Conservation (phyloP, 108 stramenopile species). For the Aurantiochytrium sp. region DNA sequence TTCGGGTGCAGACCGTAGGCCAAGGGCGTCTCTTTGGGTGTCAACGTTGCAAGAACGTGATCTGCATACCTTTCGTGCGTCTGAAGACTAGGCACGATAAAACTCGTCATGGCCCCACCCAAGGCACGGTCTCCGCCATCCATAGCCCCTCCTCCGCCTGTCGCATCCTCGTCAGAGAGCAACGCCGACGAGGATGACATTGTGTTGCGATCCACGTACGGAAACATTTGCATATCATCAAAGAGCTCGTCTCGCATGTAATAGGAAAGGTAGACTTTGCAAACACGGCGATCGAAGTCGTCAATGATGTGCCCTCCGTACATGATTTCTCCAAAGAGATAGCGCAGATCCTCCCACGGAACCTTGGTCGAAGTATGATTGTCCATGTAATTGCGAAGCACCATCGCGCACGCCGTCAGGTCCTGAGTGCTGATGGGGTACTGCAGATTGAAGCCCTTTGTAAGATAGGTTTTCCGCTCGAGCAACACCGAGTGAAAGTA, state of each 20-base stretch:
- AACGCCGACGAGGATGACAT: neutral
- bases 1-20: constrained; percentile 50
- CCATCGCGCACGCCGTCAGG: constrained; percentile 48
- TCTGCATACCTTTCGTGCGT: neutral
- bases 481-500: constrained; percentile 57
- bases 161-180: neutral
- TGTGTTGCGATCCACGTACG: neutral
- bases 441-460: constrained; percentile 44
- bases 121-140: neutral
- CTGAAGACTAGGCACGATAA: neutral
- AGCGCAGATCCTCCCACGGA: constrained; percentile 60
- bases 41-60: constrained; percentile 29
- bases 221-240: constrained; percentile 27
- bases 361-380: constrained; percentile 12
- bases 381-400: constrained; percentile 47
- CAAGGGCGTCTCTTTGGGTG: constrained; percentile 33
- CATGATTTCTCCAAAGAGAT: constrained; percentile 64
- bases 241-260: constrained; percentile 28
- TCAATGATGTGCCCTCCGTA: constrained; percentile 64
- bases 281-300: constrained; percentile 47
- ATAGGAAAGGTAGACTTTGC: constrained; percentile 42
- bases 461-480: constrained; percentile 48
- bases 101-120: constrained; percentile 20
- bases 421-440: constrained; percentile 55
- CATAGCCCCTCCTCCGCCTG: neutral